Base-by-base conservation (phyloP, 768 basidiomycete genomes). In the Lactarius vividus region DNA sequence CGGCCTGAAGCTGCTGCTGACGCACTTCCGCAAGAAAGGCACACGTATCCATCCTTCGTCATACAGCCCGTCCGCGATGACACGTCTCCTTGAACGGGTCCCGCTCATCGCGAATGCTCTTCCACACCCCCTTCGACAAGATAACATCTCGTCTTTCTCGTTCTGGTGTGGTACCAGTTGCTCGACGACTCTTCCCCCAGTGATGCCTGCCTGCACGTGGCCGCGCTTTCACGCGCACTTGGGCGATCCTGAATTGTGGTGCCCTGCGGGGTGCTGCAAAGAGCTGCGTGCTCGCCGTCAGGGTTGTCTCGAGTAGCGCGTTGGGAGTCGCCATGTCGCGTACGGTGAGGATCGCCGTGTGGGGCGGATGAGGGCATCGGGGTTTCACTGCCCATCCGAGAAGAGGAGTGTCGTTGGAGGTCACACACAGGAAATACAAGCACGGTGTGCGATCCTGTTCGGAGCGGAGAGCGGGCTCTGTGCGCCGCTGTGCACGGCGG, bases 401-500 rank as follows among this genome's bases (percentile, higher is more conserved):
- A 46, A 31, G 63, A 61, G 57, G 49, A 67, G 65, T 5, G 61
- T 54, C 56, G 4, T 28, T 20, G 57, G 35, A 37, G 60, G 39
- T 40, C 15, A 66, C 64, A 26, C 31, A 61, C 67, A 0, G 61
- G 65, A 35, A 52, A 52, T 54, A 44, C 52, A 61, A 53, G 33
- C 39, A 40, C 56, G 60, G 3, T 40, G 56, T 2, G 20, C 52
- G 29, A 33, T 49, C 35, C 58, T 49, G 54, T 60, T 55, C 53
- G 56, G 67, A 68, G 54, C 65, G 55, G 67, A 39, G 67, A 65
- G 67, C 67, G n/a, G 67, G 20, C 55, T 20, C 61, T 62, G 65
- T 66, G 39, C 61, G 57, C 26, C 9, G 59, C 23, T 11, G 52
- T 55, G 57, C 57, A 55, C 16, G 26, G 37, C 18, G 23, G 57